These are phyloP conservation scores for Trypanosoma grayi DNA, from an alignment of 208 protist genomes.

Conservation along the genomic window DNA sequence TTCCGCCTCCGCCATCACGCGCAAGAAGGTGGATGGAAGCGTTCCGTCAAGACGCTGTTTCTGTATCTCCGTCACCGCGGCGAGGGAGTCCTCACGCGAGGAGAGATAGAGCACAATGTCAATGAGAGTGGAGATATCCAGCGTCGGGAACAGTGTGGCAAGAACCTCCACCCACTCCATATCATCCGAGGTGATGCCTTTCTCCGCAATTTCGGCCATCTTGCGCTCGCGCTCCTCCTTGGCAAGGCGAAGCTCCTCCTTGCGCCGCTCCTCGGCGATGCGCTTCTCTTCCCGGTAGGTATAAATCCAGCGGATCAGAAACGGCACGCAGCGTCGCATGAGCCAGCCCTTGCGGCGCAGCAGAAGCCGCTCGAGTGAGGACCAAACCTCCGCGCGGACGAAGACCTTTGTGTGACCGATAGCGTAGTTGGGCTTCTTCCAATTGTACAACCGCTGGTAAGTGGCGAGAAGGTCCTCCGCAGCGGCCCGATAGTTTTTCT, in stretches of 20 bases:
- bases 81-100: conserved; percentile 48
- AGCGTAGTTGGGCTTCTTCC: conserved; percentile 67
- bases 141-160: conserved; percentile 56
- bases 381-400: conserved; percentile 80
- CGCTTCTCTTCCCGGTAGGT: conserved; percentile 69
- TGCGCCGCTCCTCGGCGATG: conserved; percentile 50
- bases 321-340: conserved; percentile 58
- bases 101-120: conserved; percentile 61
- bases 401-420: conserved; percentile 89
- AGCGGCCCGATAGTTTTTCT: conserved; percentile 37
- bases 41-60: conserved; percentile 53
- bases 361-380: conserved; percentile 71
- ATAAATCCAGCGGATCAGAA: conserved; percentile 64
- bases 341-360: conserved; percentile 68
- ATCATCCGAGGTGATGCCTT: conserved; percentile 43
- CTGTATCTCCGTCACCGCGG: conserved; percentile 55
- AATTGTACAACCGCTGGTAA: conserved; percentile 66
- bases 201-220: conserved; percentile 29
- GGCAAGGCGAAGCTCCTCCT: conserved; percentile 41
- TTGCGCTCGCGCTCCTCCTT: conserved; percentile 56
- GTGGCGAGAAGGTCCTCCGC: conserved; percentile 48
- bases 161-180: conserved; percentile 62
- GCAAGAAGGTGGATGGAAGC: conserved; percentile 46
- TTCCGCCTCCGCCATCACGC: conserved; percentile 52
- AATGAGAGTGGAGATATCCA: conserved; percentile 50